Evolutionary conservation across 805 yeast genomes (phyloP).

Genomic region (Candida tallmaniae): DNA sequence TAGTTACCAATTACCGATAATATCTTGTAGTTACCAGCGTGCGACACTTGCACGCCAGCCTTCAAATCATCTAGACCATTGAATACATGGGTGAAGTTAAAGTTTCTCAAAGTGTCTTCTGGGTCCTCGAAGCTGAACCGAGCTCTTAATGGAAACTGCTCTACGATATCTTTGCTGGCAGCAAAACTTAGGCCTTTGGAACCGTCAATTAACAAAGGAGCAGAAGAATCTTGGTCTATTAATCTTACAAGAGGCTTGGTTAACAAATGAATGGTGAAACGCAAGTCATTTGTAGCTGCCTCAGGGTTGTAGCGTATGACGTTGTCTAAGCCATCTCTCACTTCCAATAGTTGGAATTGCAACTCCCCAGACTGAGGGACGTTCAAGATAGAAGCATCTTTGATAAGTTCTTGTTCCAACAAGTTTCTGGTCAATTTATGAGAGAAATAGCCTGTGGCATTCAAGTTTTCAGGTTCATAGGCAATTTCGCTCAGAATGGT

Average conservation of each 20-base stretch:
- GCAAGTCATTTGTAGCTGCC: conserved; percentile 33
- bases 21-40: conserved; percentile 66
- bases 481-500: conserved; percentile 9
- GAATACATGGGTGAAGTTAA: conserved; percentile 22
- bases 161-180: conserved; percentile 12
- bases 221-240: conserved; percentile 14
- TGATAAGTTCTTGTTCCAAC: conserved; percentile 32
- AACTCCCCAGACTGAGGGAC: conserved; percentile 18
- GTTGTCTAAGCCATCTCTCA: conserved; percentile 32
- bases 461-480: conserved; percentile 6
- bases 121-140: conserved; percentile 25
- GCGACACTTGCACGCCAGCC: conserved; percentile 33
- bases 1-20: conserved; percentile 49
- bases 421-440: conserved; percentile 25
- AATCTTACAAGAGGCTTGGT: conserved; percentile 21
- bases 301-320: conserved; percentile 30
- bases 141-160: conserved; percentile 48
- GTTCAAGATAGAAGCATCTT: conserved; percentile 19
- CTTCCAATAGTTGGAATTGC: conserved; percentile 31
- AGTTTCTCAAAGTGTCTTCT: conserved; percentile 15
- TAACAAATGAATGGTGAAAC: conserved; percentile 24
- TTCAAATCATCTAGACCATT: conserved; percentile 20
- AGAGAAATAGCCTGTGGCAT: conserved; percentile 9
- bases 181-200: conserved; percentile 13
- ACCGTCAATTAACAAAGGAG: conserved; percentile 21